Conservation (phyloP, 257 asterid genomes). For the Nicotiana tomentosiformis region DNA sequence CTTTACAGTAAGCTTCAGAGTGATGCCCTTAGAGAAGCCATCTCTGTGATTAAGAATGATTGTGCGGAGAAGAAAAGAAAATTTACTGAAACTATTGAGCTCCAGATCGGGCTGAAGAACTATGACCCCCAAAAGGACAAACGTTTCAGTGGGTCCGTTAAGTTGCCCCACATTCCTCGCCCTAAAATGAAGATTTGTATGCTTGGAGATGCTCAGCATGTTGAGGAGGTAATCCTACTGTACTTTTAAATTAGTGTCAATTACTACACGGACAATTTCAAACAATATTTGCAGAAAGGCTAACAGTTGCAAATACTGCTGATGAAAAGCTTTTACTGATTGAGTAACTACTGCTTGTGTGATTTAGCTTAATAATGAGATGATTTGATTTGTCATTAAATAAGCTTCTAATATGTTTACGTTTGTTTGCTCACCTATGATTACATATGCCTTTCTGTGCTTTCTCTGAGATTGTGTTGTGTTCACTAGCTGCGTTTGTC, state of each 20-base stretch:
- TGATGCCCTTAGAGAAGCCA: slow-evolving; percentile 23
- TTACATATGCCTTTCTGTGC: not conserved
- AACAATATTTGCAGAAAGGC: not conserved
- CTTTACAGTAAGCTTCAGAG: slow-evolving; percentile 22
- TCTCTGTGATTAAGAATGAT: slow-evolving; percentile 14
- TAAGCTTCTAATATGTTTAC: not conserved
- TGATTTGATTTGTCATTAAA: not conserved
- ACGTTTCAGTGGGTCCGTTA: slow-evolving; percentile 13
- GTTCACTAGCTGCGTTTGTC: not conserved
- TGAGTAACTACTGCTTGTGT: not conserved
- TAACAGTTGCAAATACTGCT: not conserved
- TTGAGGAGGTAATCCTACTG: slow-evolving; percentile 3
- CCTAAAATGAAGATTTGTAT: slow-evolving; percentile 19
- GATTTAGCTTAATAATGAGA: not conserved
- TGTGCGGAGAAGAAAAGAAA: slow-evolving; percentile 17
- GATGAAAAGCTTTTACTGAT: not conserved
- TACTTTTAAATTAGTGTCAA: not conserved
- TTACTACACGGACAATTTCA: not conserved
- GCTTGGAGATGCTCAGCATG: slow-evolving; percentile 14
- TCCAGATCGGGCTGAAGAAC: slow-evolving; percentile 8
- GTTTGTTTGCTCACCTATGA: not conserved
- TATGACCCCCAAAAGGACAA: slow-evolving; percentile 14
- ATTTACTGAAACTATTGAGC: slow-evolving; percentile 1
- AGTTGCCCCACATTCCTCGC: slow-evolving; percentile 18
- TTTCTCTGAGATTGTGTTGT: not conserved